A percentile compares a stretch with the other conserved stretches of the same genome.
phyloP scores from a whole-genome alignment of 2,329 filamentous ascomycete genomes.

The Fusarium transvaalense region DNA sequence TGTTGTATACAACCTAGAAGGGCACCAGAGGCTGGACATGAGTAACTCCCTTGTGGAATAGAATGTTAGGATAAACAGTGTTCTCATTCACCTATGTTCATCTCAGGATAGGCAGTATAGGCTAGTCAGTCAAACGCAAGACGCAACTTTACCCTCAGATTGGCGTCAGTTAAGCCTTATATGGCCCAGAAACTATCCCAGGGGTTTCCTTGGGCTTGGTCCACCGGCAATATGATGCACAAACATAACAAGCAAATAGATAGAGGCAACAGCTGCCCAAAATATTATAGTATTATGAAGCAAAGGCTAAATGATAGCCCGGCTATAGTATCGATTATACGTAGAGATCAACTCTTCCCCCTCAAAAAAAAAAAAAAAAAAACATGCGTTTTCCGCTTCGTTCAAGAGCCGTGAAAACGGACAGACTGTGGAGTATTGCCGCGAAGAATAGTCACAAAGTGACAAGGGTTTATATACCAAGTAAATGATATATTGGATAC shows the following conservation, averaged over 20 bases:
- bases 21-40: neutral
- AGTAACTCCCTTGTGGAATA: neutral
- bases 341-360: constrained; percentile 42
- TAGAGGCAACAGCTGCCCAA: constrained; percentile 55
- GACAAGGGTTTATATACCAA: constrained; percentile 28
- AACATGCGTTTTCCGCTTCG: constrained; percentile 21
- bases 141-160: neutral
- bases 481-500: constrained; percentile 15
- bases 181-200: neutral
- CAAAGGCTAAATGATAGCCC: constrained; percentile 55
- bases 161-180: neutral
- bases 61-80: neutral
- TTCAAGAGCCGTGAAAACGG: constrained; percentile 27
- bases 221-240: neutral
- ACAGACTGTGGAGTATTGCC: constrained; percentile 31
- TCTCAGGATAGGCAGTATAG: neutral
- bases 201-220: neutral
- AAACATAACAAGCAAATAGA: neutral
- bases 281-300: constrained; percentile 62
- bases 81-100: neutral
- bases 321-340: constrained; percentile 42
- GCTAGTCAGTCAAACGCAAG: neutral
- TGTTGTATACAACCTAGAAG: neutral
- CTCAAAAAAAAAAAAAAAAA: no score
- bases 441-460: constrained; percentile 27